phyloP scores from a whole-genome alignment of 148 eudicot genomes.

The Limonium bicolor region DNA sequence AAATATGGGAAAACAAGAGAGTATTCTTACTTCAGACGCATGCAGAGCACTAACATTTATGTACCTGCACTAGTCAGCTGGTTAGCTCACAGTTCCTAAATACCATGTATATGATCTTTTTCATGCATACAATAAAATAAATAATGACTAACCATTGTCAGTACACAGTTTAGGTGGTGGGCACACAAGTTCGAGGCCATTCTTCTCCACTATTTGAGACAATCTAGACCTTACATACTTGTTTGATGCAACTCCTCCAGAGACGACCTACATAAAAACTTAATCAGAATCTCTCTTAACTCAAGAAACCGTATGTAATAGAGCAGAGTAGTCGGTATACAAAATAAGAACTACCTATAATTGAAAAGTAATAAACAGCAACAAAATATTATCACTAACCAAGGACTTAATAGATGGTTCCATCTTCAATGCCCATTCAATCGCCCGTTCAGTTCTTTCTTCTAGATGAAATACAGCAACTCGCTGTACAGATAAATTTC shows the following conservation, averaged over 20 bases:
- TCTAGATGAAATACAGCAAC: constrained; percentile 90
- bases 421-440: constrained; percentile 80
- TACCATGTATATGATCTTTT: no score
- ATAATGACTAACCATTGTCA: constrained; percentile 72
- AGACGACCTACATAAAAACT: constrained; percentile 49
- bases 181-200: constrained; percentile 64
- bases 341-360: no score
- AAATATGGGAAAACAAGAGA: no score
- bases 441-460: constrained; percentile 86
- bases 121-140: no score
- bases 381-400: constrained; percentile 36
- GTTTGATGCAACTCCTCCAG: constrained; percentile 98
- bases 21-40: no score
- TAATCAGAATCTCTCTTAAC: no score
- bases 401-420: constrained; percentile 76
- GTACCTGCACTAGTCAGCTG: no score
- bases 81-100: no score
- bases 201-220: constrained; percentile 37
- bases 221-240: constrained; percentile 73
- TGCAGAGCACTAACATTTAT: no score
- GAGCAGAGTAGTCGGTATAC: no score
- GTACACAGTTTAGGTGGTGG: constrained; percentile 99
- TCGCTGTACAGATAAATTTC: constrained; percentile 34
- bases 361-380: no score
- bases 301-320: not conserved